phyloP scores from a whole-genome alignment of 2,329 filamentous ascomycete species.

The Xylariaceae sp. region DNA sequence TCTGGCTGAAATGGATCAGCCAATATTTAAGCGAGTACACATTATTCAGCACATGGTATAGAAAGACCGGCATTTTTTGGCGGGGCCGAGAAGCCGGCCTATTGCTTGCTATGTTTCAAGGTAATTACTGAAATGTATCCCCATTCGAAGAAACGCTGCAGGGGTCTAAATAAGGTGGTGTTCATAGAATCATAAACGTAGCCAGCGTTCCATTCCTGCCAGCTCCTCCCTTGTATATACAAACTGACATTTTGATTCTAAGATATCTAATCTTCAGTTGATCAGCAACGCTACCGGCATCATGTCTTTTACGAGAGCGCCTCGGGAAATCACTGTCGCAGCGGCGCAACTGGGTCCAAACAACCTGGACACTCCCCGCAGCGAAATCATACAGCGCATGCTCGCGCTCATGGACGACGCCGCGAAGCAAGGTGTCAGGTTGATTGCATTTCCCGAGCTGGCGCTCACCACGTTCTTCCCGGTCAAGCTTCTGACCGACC shows the following conservation, averaged over 20 bases:
- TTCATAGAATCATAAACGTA: too few relatives aligned
- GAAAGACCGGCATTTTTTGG: too few relatives aligned
- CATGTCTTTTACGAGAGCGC: background rate
- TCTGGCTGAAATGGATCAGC: too few relatives aligned
- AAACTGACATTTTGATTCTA: background rate
- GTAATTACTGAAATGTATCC: too few relatives aligned
- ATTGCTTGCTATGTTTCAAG: too few relatives aligned
- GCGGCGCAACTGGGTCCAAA: conserved; percentile 60
- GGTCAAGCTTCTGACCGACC: conserved; percentile 53
- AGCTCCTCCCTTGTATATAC: too few relatives aligned
- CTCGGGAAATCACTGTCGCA: conserved; percentile 49
- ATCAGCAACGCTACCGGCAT: background rate
- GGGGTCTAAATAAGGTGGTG: too few relatives aligned
- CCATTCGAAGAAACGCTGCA: too few relatives aligned
- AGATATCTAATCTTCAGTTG: background rate
- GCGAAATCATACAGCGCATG: conserved; percentile 54
- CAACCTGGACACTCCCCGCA: conserved; percentile 47
- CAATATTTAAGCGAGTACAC: too few relatives aligned
- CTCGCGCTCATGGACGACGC: conserved; percentile 55
- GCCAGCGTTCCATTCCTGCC: too few relatives aligned
- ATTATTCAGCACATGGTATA: too few relatives aligned
- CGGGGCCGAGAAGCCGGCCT: too few relatives aligned
- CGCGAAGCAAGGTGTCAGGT: conserved; percentile 49
- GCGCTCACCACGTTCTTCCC: conserved; percentile 64
- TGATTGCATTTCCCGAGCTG: conserved; percentile 61